Evolutionary conservation across 2,329 filamentous ascomycete genomes (phyloP).

Genomic region (Aspergillus pseudonomiae): DNA sequence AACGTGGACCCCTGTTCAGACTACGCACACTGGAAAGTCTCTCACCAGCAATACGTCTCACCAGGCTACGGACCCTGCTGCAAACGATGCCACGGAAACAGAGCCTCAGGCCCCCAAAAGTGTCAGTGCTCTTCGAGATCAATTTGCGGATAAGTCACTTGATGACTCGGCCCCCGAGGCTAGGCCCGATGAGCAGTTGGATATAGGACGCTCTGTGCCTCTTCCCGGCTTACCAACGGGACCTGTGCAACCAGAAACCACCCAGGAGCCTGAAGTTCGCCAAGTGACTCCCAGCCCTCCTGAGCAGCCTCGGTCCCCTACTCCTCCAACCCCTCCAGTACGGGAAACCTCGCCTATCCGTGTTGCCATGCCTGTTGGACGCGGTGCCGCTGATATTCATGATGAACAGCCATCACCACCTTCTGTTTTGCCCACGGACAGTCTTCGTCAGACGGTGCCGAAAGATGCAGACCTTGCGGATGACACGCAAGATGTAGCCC

Average conservation of each 20-base stretch:
- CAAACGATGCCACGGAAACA: slow-evolving; percentile 52
- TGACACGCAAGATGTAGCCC: slow-evolving; percentile 60
- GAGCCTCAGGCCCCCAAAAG: slow-evolving; percentile 60
- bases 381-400: slow-evolving; percentile 53
- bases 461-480: slow-evolving; percentile 69
- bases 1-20: slow-evolving; percentile 83
- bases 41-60: slow-evolving; percentile 54
- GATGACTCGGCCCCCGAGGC: slow-evolving; percentile 57
- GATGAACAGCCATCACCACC: slow-evolving; percentile 47
- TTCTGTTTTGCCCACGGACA: slow-evolving; percentile 61
- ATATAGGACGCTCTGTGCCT: slow-evolving; percentile 68
- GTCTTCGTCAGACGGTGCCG: slow-evolving; percentile 65
- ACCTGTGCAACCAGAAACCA: slow-evolving; percentile 51
- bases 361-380: slow-evolving; percentile 81
- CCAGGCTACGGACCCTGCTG: slow-evolving; percentile 66
- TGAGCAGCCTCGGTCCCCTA: slow-evolving; percentile 50
- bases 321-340: slow-evolving; percentile 52
- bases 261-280: slow-evolving; percentile 47
- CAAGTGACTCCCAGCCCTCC: slow-evolving; percentile 43
- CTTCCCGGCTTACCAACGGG: slow-evolving; percentile 75
- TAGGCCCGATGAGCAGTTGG: slow-evolving; percentile 65
- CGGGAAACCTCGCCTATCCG: slow-evolving; percentile 75
- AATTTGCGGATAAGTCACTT: slow-evolving; percentile 70
- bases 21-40: slow-evolving; percentile 69
- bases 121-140: slow-evolving; percentile 75